Conservation (phyloP, 768 basidiomycete species). For the Tricholoma sp. region DNA sequence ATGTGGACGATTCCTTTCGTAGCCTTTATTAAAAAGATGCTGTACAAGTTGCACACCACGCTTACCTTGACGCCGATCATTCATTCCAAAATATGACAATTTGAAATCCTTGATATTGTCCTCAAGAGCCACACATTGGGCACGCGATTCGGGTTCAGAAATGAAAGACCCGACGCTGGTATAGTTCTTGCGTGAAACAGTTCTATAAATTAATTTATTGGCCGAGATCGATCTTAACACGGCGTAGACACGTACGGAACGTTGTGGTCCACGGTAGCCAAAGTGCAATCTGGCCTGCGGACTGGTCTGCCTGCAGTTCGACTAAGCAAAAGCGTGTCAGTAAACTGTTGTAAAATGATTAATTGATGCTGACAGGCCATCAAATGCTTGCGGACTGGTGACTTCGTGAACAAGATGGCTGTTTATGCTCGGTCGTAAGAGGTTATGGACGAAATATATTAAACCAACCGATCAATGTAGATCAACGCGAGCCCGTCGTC, state of each 20-base stretch:
- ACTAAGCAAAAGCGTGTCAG: slow-evolving; percentile 28
- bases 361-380: slow-evolving; percentile 58
- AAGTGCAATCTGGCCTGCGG: slow-evolving; percentile 81
- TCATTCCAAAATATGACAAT: slow-evolving; percentile 88
- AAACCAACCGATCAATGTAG: slow-evolving; percentile 71
- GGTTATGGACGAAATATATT: not conserved
- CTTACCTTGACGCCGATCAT: slow-evolving; percentile 80
- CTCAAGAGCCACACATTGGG: slow-evolving; percentile 79
- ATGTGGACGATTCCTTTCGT: slow-evolving; percentile 73
- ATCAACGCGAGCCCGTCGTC: slow-evolving; percentile 76
- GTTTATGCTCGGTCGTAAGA: not conserved
- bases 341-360: not conserved
- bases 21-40: slow-evolving; percentile 4
- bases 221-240: not conserved
- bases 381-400: slow-evolving; percentile 91
- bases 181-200: slow-evolving; percentile 70
- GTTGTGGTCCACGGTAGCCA: slow-evolving; percentile 87
- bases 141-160: slow-evolving; percentile 77
- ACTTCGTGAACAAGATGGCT: slow-evolving; percentile 82
- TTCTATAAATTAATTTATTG: slow-evolving; percentile 37
- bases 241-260: slow-evolving; percentile 59
- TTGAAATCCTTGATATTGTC: slow-evolving; percentile 91
- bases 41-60: not conserved
- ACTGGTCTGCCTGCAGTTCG: slow-evolving; percentile 73
- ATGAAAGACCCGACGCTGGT: slow-evolving; percentile 69